Evolutionary conservation across 345 rosid species (phyloP).

Genomic region (Populus nigra): DNA sequence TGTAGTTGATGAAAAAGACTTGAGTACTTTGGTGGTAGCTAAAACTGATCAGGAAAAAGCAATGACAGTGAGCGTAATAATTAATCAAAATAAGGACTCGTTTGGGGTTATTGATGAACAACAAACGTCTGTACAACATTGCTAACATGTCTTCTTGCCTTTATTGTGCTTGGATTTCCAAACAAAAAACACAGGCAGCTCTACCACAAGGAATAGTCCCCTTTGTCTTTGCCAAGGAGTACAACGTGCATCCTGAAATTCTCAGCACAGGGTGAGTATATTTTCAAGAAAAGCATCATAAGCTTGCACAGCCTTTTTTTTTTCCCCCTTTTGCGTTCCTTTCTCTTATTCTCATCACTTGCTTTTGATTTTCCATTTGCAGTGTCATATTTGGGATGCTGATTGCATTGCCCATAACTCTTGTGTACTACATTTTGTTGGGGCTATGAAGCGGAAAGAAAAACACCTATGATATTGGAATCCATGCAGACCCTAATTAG

Average conservation of each 20-base stretch:
- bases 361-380: conserved; percentile 25
- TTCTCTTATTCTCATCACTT: background rate
- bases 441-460: conserved; percentile 47
- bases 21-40: background rate
- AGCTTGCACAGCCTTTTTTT: background rate
- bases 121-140: conserved; percentile 5
- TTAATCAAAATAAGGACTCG: background rate
- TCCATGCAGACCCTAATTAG: background rate
- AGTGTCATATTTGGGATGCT: conserved; percentile 99
- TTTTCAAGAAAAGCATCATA: background rate
- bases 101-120: conserved; percentile 10
- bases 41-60: background rate
- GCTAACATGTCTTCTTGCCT: conserved; percentile 25
- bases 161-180: conserved; percentile 8
- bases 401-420: conserved; percentile 92
- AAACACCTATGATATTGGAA: conserved; percentile 1
- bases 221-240: conserved; percentile 84
- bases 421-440: conserved; percentile 82
- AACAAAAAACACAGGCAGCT: conserved; percentile 55
- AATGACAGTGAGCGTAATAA: background rate
- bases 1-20: background rate
- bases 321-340: background rate
- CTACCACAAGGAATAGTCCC: conserved; percentile 86
- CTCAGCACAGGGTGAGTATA: conserved; percentile 68
- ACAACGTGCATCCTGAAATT: conserved; percentile 72